Percentiles rank a stretch among this genome's conserved stretches.
Evolutionary conservation across 176 grass and related monocot species (phyloP).

Genomic region (Avena sativa): DNA sequence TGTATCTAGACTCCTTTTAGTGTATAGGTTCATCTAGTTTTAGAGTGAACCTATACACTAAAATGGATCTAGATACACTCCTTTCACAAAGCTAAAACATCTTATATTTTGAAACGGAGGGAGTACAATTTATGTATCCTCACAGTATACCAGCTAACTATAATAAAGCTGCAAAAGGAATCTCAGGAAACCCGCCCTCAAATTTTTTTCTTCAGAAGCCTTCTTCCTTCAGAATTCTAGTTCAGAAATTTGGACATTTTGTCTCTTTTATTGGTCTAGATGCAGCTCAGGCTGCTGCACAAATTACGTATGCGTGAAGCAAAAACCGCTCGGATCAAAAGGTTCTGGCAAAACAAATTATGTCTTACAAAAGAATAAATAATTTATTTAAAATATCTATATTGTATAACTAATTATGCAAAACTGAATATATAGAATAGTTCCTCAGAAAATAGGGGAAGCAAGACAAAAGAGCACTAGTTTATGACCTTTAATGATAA

Average conservation of each 20-base stretch:
- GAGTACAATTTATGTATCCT: not conserved
- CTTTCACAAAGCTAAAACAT: too few relatives aligned
- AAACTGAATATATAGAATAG: not conserved
- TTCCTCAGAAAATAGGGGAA: not conserved
- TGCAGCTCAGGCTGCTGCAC: not conserved
- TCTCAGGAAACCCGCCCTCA: not conserved
- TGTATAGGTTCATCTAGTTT: too few relatives aligned
- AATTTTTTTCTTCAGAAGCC: too few relatives aligned
- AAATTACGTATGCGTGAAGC: not conserved
- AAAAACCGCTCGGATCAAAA: not conserved
- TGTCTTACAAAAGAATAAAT: not conserved
- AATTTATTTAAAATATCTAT: not conserved
- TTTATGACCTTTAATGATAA: constrained; percentile 77
- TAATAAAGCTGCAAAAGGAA: not conserved
- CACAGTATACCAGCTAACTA: not conserved
- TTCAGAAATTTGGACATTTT: not conserved
- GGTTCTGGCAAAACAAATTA: not conserved
- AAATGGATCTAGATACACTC: too few relatives aligned
- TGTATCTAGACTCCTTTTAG: too few relatives aligned
- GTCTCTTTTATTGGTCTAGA: not conserved
- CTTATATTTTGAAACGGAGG: too few relatives aligned
- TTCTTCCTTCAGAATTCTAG: not conserved
- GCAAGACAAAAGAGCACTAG: not conserved
- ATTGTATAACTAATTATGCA: constrained; percentile 14
- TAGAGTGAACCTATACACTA: too few relatives aligned